Conservation (phyloP, 305 asterid species). For the Solanum chacoense region DNA sequence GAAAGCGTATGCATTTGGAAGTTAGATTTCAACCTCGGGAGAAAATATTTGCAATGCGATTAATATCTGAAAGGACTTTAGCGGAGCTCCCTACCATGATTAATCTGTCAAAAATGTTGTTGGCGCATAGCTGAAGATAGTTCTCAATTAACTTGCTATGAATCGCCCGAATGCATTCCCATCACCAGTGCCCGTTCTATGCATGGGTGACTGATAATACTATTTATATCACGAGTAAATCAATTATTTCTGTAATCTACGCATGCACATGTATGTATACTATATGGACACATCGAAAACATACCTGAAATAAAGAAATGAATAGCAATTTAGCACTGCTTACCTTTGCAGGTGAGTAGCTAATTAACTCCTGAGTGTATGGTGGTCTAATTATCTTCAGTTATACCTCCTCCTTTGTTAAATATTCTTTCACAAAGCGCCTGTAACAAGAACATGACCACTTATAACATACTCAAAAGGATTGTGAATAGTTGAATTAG, state of each 20-base stretch:
- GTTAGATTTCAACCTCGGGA: background rate
- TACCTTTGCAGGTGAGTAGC: background rate
- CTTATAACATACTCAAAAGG: background rate
- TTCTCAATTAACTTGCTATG: background rate
- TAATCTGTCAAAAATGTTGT: background rate
- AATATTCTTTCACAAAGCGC: background rate
- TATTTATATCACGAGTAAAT: background rate
- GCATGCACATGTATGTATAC: background rate
- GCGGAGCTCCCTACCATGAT: background rate
- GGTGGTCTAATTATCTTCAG: background rate
- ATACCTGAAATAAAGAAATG: background rate
- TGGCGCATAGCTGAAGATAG: background rate
- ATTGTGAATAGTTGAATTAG: background rate
- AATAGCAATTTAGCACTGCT: background rate
- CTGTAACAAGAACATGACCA: background rate
- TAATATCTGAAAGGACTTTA: background rate
- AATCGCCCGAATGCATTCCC: background rate
- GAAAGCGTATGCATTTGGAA: background rate
- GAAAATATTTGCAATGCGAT: background rate
- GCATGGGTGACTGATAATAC: background rate
- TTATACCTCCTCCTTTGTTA: background rate
- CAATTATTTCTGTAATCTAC: background rate
- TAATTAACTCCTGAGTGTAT: background rate
- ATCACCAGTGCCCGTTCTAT: background rate
- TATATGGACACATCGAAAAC: background rate